A percentile compares a stretch with the other conserved stretches of the same genome.
These are phyloP conservation scores for Croton setiger DNA, from an alignment of 441 rosid genomes.

Conservation along the genomic window DNA sequence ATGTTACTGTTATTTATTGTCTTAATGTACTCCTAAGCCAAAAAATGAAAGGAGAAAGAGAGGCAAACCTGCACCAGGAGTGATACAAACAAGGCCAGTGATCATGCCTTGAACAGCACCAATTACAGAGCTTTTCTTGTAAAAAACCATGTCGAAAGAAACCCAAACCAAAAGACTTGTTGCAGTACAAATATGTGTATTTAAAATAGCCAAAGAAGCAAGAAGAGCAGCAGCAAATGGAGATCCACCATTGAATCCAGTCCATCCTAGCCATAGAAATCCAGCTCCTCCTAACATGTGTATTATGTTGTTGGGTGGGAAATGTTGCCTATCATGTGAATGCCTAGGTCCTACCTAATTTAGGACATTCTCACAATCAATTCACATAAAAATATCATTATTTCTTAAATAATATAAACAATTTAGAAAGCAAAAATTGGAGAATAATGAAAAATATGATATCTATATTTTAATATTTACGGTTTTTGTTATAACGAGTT, in stretches of 20 bases:
- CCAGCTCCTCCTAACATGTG: conserved; percentile 61
- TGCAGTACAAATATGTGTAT: conserved; percentile 53
- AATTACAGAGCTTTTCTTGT: conserved; percentile 50
- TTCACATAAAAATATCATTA: not conserved
- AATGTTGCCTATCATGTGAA: conserved; percentile 47
- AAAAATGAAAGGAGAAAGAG: too few species aligned
- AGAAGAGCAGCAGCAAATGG: conserved; percentile 34
- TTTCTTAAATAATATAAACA: not conserved
- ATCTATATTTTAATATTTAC: too few species aligned
- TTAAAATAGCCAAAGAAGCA: conserved; percentile 46
- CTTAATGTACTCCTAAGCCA: too few species aligned
- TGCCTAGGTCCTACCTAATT: conserved; percentile 51
- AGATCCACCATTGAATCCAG: conserved; percentile 68
- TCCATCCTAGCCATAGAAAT: conserved; percentile 68
- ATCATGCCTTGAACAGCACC: conserved; percentile 57
- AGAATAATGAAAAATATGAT: too few species aligned
- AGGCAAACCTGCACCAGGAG: conserved; percentile 52
- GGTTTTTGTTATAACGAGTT: too few species aligned
- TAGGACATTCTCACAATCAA: not conserved
- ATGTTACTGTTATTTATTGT: not conserved
- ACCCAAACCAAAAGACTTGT: conserved; percentile 49
- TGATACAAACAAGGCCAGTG: conserved; percentile 69
- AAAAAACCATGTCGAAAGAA: conserved; percentile 42
- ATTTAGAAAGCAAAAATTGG: not conserved
- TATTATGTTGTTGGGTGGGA: conserved; percentile 56